Evolutionary conservation across 495 filamentous ascomycete species (phyloP).

Genomic region (Lasiosphaeria miniovina): DNA sequence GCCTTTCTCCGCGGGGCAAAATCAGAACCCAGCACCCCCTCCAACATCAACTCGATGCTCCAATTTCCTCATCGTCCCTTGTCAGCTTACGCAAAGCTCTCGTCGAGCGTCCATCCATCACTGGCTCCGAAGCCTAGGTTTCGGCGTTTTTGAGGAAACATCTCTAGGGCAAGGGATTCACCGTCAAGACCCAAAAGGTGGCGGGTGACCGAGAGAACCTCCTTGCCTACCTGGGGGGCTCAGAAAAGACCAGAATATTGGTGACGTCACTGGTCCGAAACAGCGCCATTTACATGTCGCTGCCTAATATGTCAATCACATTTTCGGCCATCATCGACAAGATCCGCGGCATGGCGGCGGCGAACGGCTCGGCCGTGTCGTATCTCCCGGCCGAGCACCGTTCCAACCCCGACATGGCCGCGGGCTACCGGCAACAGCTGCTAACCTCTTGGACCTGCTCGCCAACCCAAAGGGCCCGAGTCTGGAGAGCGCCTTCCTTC

Average conservation of each 20-base stretch:
- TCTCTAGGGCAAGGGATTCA: slow-evolving; percentile 45
- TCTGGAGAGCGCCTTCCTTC: slow-evolving; percentile 29
- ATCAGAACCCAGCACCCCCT: not conserved
- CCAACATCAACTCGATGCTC: not conserved
- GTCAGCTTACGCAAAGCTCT: slow-evolving; percentile 65
- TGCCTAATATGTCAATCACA: slow-evolving; percentile 13
- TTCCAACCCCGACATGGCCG: slow-evolving; percentile 6
- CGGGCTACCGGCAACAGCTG: slow-evolving; percentile 20
- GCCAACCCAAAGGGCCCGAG: slow-evolving; percentile 12
- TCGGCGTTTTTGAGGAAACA: slow-evolving; percentile 65
- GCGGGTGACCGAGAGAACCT: slow-evolving; percentile 58
- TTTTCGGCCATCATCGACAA: slow-evolving; percentile 4
- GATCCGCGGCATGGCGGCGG: slow-evolving; percentile 5
- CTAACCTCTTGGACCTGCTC: slow-evolving; percentile 8
- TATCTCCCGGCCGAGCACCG: slow-evolving; percentile 8
- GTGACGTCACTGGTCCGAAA: slow-evolving; percentile 62
- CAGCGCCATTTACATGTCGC: slow-evolving; percentile 12
- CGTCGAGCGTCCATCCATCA: slow-evolving; percentile 71
- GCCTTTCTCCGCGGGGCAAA: not conserved
- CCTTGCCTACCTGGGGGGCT: slow-evolving; percentile 64
- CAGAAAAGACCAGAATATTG: slow-evolving; percentile 55
- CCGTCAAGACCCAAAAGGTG: slow-evolving; percentile 31
- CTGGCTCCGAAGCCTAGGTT: slow-evolving; percentile 66
- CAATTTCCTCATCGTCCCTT: not conserved
- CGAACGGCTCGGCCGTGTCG: not conserved